A percentile compares a stretch with the other conserved stretches of the same genome.
Evolutionary conservation across 495 filamentous ascomycete species (phyloP).

Genomic region (Aspergillus bridgeri): DNA sequence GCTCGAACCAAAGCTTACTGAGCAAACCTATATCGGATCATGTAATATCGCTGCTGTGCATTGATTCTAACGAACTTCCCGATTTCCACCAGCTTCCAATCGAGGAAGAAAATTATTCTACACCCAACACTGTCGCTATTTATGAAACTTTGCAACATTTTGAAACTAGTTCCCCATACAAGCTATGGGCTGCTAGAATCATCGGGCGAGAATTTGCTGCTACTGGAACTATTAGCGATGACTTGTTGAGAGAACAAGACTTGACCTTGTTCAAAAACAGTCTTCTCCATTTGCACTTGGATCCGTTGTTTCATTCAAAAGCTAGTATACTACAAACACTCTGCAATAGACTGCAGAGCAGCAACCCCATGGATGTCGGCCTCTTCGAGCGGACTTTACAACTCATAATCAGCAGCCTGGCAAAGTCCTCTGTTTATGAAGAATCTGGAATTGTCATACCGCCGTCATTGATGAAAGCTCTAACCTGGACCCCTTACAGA

Average conservation of each 20-base stretch:
- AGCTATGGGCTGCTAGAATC: conserved; percentile 79
- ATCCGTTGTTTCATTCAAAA: conserved; percentile 37
- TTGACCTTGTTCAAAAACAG: conserved; percentile 21
- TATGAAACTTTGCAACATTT: conserved; percentile 68
- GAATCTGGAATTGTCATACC: conserved; percentile 46
- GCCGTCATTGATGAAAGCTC: conserved; percentile 35
- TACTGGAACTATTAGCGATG: conserved; percentile 56
- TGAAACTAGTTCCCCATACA: conserved; percentile 61
- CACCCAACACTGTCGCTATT: conserved; percentile 58
- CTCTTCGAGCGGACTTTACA: conserved; percentile 76
- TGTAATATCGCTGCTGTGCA: conserved; percentile 69
- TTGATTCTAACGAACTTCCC: conserved; percentile 59
- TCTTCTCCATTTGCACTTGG: conserved; percentile 3
- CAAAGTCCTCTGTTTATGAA: conserved; percentile 41
- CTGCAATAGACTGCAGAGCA: conserved; percentile 62
- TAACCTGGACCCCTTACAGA: conserved; percentile 44
- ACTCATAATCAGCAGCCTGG: conserved; percentile 59
- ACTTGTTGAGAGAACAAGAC: conserved; percentile 40
- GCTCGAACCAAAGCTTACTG: conserved; percentile 56
- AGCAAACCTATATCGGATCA: conserved; percentile 64
- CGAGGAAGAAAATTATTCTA: conserved; percentile 56
- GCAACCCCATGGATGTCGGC: conserved; percentile 61
- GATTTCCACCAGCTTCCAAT: conserved; percentile 59
- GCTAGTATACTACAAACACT: conserved; percentile 59
- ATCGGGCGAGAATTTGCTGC: conserved; percentile 81